These are phyloP conservation scores for Meira nashicola DNA, from an alignment of 1,284 basidiomycete species.

Conservation along the genomic window DNA sequence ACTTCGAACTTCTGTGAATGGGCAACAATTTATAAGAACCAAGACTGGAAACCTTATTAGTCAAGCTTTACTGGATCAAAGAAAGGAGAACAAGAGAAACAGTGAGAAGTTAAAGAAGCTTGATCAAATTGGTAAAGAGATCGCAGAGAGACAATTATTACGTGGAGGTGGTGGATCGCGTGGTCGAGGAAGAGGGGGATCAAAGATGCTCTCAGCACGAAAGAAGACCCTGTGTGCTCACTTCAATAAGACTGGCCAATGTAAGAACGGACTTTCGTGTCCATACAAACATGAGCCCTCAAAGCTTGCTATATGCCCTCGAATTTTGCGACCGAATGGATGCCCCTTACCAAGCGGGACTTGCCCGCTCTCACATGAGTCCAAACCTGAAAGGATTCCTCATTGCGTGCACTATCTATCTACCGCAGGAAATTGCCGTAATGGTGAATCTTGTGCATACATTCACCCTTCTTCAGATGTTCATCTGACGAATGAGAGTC, in stretches of 20 bases:
- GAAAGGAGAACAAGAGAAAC: slow-evolving; percentile 29
- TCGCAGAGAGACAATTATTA: slow-evolving; percentile 14
- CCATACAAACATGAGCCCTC: slow-evolving; percentile 42
- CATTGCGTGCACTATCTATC: slow-evolving; percentile 46
- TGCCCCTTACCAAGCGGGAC: slow-evolving; percentile 37
- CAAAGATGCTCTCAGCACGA: neutral
- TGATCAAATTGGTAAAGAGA: slow-evolving; percentile 29
- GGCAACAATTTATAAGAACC: slow-evolving; percentile 54
- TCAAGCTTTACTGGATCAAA: slow-evolving; percentile 37
- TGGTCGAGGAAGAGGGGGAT: neutral
- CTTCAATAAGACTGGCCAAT: slow-evolving; percentile 43
- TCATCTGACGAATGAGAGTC: neutral
- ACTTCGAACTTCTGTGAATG: slow-evolving; percentile 48
- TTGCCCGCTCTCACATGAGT: slow-evolving; percentile 43
- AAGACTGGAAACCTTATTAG: slow-evolving; percentile 56
- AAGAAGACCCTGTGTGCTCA: slow-evolving; percentile 34
- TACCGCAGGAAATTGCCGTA: slow-evolving; percentile 31
- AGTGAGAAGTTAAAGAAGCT: slow-evolving; percentile 31
- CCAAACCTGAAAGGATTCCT: slow-evolving; percentile 33
- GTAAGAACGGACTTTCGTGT: slow-evolving; percentile 45
- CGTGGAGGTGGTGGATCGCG: slow-evolving; percentile 1
- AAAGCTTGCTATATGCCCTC: slow-evolving; percentile 46
- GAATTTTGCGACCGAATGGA: slow-evolving; percentile 35
- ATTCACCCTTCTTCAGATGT: slow-evolving; percentile 25
- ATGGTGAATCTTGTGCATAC: slow-evolving; percentile 41